Evolutionary conservation across 306 rosid species (phyloP), one percentile per base, ranked within the genome.

Genomic region (Castanea crenata): DNA sequence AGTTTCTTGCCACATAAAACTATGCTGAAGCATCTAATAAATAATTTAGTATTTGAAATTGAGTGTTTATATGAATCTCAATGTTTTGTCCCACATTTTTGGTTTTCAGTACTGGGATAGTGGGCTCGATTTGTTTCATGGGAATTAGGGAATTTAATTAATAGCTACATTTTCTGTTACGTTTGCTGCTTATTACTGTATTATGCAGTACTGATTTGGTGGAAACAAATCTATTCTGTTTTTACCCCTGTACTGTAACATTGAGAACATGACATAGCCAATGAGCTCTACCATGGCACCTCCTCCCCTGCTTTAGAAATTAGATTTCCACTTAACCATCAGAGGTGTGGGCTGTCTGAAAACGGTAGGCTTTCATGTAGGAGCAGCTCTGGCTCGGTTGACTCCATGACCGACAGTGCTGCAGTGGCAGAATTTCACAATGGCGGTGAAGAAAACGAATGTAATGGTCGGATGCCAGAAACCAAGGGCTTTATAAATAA

Each of bases 401-500:
- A 77, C 76, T 75, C 82, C 52, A 31, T 78, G 73, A 74, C 74
- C 23, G 63, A 69, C 64, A 67, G 74, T 72, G 83, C 46, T 71
- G 81, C 75, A 58, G 82, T 51, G 61, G 11, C 81, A 61, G 90
- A 84, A 77, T 82, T 73, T 63, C 68, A 72, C 52, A 85, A 79
- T 25, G 93, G 81, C 71, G 69, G 56, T 62, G 90, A 85, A 77
- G 90, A 76, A 87, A 75, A 88, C 61, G 86, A 83, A 55, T 81
- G 77, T 80, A 71, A 76, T 71, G 85, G 83, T 85, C 80, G 74
- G 46, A 69, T 38, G 83, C 86, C 84, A 15, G 29, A 82, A 80
- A 74, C 81, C 58, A 78, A 31, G 81, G 85, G 83, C 80, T 72
- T 57, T 87, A 94, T 93, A 89, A 84, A 90, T 95, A 90, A 79